Percentiles rank a stretch among this genome's conserved stretches.
Evolutionary conservation across 768 basidiomycete genomes (phyloP).

Genomic region (Mycena vitilis): DNA sequence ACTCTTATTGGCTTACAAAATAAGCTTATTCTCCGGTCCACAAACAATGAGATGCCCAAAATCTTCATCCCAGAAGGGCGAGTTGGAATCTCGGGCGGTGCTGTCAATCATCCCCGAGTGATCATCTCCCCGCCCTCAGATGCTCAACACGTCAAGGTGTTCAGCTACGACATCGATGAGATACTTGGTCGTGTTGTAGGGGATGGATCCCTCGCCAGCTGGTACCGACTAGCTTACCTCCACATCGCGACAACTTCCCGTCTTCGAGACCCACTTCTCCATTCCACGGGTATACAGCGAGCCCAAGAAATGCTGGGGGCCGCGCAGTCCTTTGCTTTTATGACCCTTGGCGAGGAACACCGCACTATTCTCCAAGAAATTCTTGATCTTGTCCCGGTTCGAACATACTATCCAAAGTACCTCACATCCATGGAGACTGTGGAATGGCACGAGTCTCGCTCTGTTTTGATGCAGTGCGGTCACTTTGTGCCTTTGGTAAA

Average conservation of each 20-base stretch:
- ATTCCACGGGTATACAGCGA: constrained; percentile 56
- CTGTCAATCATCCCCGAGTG: constrained; percentile 39
- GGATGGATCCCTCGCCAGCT: constrained; percentile 39
- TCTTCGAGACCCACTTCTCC: constrained; percentile 56
- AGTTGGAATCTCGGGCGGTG: constrained; percentile 35
- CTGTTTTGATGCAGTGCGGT: constrained; percentile 6
- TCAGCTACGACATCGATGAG: constrained; percentile 47
- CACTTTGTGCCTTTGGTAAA: constrained; percentile 13
- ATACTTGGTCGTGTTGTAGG: constrained; percentile 48
- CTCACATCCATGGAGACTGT: constrained; percentile 54
- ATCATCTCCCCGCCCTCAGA: constrained; percentile 31
- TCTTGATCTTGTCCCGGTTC: constrained; percentile 45
- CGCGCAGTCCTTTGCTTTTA: constrained; percentile 53
- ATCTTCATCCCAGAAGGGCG: constrained; percentile 56
- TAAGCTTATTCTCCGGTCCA: constrained; percentile 53
- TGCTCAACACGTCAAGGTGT: constrained; percentile 25
- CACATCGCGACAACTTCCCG: constrained; percentile 58
- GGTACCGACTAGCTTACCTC: constrained; percentile 53
- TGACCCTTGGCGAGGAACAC: constrained; percentile 46
- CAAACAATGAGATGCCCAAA: constrained; percentile 24
- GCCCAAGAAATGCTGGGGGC: constrained; percentile 54
- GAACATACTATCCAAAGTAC: constrained; percentile 53
- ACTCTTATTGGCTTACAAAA: constrained; percentile 57
- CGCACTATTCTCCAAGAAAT: constrained; percentile 47
- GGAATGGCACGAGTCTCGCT: constrained; percentile 40